Evolutionary conservation across 2,329 filamentous ascomycete species (phyloP).

Genomic region (Trichoderma sp.): DNA sequence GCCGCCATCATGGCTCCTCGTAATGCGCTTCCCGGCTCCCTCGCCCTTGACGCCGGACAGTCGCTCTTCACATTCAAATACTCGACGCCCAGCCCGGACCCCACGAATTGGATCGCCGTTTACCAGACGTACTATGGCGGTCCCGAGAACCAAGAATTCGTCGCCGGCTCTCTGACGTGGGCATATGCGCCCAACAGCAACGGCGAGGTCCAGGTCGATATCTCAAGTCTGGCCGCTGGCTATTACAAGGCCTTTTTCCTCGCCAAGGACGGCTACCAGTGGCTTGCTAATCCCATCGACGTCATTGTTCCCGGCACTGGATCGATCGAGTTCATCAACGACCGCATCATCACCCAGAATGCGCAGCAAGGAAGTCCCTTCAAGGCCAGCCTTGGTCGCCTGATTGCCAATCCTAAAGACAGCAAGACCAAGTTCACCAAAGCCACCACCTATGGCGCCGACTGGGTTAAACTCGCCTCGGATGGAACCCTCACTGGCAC

Average conservation of each 20-base stretch:
- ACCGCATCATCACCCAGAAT: conserved; percentile 38
- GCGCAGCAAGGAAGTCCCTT: conserved; percentile 38
- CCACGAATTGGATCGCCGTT: conserved; percentile 43
- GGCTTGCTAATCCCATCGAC: conserved; percentile 38
- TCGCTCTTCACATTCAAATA: conserved; percentile 40
- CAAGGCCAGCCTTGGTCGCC: conserved; percentile 34
- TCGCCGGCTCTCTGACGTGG: conserved; percentile 37
- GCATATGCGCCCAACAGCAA: conserved; percentile 32
- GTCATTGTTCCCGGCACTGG: conserved; percentile 31
- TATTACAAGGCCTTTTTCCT: conserved; percentile 42
- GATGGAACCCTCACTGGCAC: conserved; percentile 41
- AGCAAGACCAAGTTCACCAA: conserved; percentile 33
- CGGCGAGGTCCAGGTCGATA: conserved; percentile 33
- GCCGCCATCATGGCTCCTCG: conserved; percentile 1
- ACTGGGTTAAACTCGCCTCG: conserved; percentile 37
- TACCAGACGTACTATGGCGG: conserved; percentile 38
- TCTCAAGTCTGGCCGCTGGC: conserved; percentile 31
- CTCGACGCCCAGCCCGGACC: conserved; percentile 31
- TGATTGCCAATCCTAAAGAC: conserved; percentile 34
- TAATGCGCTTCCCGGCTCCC: conserved; percentile 10
- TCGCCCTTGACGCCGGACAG: conserved; percentile 17
- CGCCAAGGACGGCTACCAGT: conserved; percentile 38
- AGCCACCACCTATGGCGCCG: conserved; percentile 21
- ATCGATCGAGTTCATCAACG: conserved; percentile 34
- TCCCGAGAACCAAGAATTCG: conserved; percentile 35